phyloP scores from a whole-genome alignment of 345 rosid species.

The Erucastrum elatum region DNA sequence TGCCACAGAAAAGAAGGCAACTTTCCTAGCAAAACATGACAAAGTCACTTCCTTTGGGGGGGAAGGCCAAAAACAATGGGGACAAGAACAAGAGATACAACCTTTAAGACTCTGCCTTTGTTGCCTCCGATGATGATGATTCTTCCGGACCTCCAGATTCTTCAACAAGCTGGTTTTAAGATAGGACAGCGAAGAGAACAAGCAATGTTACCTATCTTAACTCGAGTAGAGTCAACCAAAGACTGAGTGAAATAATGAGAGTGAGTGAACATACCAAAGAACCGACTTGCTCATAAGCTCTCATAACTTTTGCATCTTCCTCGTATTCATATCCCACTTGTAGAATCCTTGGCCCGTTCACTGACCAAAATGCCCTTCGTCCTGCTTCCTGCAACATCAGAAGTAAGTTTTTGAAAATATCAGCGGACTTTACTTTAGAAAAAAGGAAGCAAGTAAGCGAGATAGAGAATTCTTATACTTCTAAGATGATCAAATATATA shows the following conservation, averaged over 20 bases:
- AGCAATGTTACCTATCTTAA: neutral
- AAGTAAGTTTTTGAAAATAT: neutral
- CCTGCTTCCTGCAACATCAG: constrained; percentile 67
- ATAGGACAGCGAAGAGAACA: neutral
- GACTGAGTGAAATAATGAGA: neutral
- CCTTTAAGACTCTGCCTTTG: constrained; percentile 40
- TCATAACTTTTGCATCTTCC: constrained; percentile 84
- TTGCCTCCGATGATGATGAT: constrained; percentile 36
- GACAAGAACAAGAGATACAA: neutral
- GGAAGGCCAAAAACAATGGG: neutral
- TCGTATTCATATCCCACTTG: constrained; percentile 90
- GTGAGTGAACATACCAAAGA: constrained; percentile 55
- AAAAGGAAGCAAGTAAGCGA: neutral
- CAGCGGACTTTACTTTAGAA: neutral
- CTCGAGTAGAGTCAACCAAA: neutral
- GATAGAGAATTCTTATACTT: constrained; percentile 44
- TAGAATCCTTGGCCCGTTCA: constrained; percentile 79
- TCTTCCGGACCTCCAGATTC: constrained; percentile 48
- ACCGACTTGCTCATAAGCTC: constrained; percentile 84
- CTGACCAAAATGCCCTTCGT: constrained; percentile 80
- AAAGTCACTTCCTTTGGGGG: constrained; percentile 8
- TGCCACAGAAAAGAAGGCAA: constrained; percentile 2
- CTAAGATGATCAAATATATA: constrained; percentile 74
- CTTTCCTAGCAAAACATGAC: constrained; percentile 4
- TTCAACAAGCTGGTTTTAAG: constrained; percentile 55